Conservation (phyloP, 2,329 filamentous ascomycete species). For the Sclerotinia glacialis region DNA sequence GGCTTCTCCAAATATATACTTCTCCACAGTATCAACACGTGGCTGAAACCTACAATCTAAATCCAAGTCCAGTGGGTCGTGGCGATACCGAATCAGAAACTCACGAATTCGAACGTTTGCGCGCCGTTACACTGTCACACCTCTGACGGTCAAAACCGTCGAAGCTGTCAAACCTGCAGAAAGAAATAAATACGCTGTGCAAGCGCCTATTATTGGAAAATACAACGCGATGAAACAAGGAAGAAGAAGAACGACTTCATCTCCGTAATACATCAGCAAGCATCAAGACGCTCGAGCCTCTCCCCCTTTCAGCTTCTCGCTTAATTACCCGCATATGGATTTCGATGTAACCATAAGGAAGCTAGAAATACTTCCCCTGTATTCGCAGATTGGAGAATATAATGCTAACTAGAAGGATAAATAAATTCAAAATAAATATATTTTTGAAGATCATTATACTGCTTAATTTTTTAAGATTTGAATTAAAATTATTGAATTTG, state of each 20-base stretch:
- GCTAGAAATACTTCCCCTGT: too few species aligned
- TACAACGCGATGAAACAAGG: background rate
- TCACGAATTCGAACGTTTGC: background rate
- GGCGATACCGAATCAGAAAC: background rate
- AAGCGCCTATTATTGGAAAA: background rate
- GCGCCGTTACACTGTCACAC: background rate
- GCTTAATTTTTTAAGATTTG: too few species aligned
- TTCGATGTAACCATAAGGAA: too few species aligned
- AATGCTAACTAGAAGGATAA: too few species aligned
- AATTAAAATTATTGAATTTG: too few species aligned
- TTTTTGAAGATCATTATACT: too few species aligned
- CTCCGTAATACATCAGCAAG: background rate
- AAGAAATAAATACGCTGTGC: background rate
- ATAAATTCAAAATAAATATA: too few species aligned
- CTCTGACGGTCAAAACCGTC: too few species aligned
- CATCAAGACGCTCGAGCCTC: background rate
- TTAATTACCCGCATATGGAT: background rate
- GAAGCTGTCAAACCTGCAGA: conserved; percentile 3
- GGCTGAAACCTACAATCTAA: background rate
- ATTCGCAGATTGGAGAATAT: too few species aligned
- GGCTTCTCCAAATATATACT: background rate
- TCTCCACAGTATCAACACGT: background rate
- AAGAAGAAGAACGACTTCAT: background rate
- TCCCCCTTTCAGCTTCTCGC: conserved; percentile 12
- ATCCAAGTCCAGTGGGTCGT: background rate